Conservation (phyloP, 805 yeast genomes). For the Yamadazyma olivae region DNA sequence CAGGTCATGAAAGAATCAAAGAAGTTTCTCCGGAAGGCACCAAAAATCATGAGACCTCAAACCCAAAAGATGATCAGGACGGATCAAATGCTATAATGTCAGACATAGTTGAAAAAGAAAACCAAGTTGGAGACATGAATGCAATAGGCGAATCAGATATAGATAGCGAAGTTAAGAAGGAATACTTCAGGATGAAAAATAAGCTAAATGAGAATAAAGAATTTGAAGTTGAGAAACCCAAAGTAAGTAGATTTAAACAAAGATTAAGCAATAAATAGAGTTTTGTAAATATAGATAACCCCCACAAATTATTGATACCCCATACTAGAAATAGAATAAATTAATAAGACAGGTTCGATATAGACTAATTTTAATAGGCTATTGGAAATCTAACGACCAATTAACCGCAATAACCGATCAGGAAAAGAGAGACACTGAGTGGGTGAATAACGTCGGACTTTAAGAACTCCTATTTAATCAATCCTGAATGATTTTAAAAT, state of each 20-base stretch:
- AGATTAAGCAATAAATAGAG: constrained; percentile 3
- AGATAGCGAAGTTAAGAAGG: constrained; percentile 47
- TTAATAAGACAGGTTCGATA: too few species aligned
- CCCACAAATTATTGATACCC: constrained; percentile 4
- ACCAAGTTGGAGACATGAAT: constrained; percentile 10
- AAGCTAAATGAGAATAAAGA: constrained; percentile 6
- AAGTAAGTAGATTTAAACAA: constrained; percentile 11
- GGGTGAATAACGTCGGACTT: not conserved
- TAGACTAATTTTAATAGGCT: too few species aligned
- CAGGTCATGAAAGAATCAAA: too few species aligned
- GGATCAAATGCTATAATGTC: constrained; percentile 5
- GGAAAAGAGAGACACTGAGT: too few species aligned
- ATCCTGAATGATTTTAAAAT: too few species aligned
- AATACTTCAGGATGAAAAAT: constrained; percentile 18
- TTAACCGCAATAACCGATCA: constrained; percentile 3
- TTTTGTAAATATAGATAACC: not conserved
- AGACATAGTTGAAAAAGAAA: constrained; percentile 17
- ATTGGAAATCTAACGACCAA: too few species aligned
- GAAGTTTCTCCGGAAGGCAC: too few species aligned
- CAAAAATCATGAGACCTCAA: not conserved
- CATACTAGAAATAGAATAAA: too few species aligned
- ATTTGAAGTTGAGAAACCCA: constrained; percentile 4
- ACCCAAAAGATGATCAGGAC: not conserved
- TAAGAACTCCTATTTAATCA: too few species aligned
- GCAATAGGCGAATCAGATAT: constrained; percentile 27